Evolutionary conservation across 2,329 filamentous ascomycete genomes (phyloP).

Genomic region (Scleromitrula shiraiana): DNA sequence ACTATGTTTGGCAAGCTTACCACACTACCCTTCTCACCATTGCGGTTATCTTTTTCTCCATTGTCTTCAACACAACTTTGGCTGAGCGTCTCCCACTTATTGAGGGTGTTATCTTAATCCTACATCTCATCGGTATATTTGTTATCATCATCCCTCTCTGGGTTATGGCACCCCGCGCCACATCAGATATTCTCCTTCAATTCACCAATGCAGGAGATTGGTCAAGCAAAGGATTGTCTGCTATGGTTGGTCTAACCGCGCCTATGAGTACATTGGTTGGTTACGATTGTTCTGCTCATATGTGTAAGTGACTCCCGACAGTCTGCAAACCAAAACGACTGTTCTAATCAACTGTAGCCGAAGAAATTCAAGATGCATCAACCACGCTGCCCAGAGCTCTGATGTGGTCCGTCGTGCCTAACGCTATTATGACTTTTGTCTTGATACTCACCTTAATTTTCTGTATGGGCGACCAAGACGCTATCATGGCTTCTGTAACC

Average conservation of each 20-base stretch:
- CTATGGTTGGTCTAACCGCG: slow-evolving; percentile 33
- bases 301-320: slow-evolving; percentile 29
- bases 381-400: slow-evolving; percentile 38
- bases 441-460: slow-evolving; percentile 35
- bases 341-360: slow-evolving; percentile 24
- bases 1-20: slow-evolving; percentile 32
- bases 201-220: slow-evolving; percentile 30
- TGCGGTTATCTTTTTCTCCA: slow-evolving; percentile 34
- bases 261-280: slow-evolving; percentile 25
- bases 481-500: slow-evolving; percentile 24
- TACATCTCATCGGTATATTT: slow-evolving; percentile 40
- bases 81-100: slow-evolving; percentile 33
- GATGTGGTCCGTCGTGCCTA: slow-evolving; percentile 30
- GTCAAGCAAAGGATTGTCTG: slow-evolving; percentile 27
- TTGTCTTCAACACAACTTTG: slow-evolving; percentile 37
- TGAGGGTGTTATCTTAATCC: slow-evolving; percentile 35
- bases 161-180: slow-evolving; percentile 18
- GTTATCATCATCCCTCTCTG: slow-evolving; percentile 35
- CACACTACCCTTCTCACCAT: slow-evolving; percentile 38
- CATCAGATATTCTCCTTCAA: slow-evolving; percentile 23
- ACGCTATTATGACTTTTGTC: slow-evolving; percentile 32
- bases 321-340: neutral
- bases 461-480: slow-evolving; percentile 30
- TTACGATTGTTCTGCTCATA: slow-evolving; percentile 27
- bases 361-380: slow-evolving; percentile 42